phyloP scores from a whole-genome alignment of 1,139 yeast genomes.

The Pichia sp. region DNA sequence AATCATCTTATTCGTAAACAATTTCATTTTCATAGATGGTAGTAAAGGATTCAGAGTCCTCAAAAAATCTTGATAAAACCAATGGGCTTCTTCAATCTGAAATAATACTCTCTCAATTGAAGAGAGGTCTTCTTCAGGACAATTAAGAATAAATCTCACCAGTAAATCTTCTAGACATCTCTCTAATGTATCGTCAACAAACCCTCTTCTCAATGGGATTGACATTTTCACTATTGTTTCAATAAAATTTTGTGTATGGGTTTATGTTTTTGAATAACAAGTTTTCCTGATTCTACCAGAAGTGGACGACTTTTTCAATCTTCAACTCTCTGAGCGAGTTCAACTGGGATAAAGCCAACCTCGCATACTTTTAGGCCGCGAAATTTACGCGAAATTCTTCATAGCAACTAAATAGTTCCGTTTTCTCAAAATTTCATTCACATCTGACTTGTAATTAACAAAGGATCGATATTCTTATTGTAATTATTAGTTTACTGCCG shows the following conservation, averaged over 20 bases:
- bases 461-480: no score
- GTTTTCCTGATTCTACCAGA: background rate
- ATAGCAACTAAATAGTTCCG: no score
- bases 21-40: constrained; percentile 73
- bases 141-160: constrained; percentile 84
- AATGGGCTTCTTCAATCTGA: constrained; percentile 96
- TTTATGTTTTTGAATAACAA: background rate
- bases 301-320: no score
- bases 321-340: no score
- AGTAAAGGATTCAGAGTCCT: constrained; percentile 66
- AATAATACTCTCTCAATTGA: constrained; percentile 83
- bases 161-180: constrained; percentile 79
- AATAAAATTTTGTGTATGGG: no score
- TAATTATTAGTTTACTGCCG: no score
- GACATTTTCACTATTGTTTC: no score
- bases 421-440: no score
- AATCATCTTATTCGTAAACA: constrained; percentile 67
- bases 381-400: no score
- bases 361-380: no score
- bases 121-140: constrained; percentile 85
- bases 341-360: no score
- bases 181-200: constrained; percentile 55
- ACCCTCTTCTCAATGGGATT: constrained; percentile 49
- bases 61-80: constrained; percentile 90
- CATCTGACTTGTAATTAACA: no score